Percentiles rank a stretch among this genome's conserved stretches.
phyloP scores from a whole-genome alignment of 257 asterid species.

The Przewalskia tangutica region DNA sequence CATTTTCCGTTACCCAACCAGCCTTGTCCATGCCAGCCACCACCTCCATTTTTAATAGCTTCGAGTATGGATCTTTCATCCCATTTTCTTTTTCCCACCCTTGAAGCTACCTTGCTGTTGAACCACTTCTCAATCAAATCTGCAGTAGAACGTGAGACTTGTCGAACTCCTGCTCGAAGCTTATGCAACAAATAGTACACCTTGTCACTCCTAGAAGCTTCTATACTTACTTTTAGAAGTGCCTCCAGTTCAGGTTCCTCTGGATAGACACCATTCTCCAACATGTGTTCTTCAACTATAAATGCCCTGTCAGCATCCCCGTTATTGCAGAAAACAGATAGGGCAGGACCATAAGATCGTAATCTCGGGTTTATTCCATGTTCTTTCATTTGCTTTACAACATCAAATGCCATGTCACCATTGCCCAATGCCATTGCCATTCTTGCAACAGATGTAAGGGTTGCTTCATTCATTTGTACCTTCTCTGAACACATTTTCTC shows the following conservation, averaged over 20 bases:
- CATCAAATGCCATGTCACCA: constrained; percentile 68
- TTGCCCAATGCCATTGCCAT: constrained; percentile 72
- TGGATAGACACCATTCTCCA: too few species aligned
- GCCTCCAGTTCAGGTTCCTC: constrained; percentile 77
- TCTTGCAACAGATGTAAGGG: constrained; percentile 72
- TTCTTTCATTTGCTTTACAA: constrained; percentile 63
- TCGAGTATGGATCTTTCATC: constrained; percentile 29
- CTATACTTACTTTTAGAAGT: constrained; percentile 51
- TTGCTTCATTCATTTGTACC: constrained; percentile 69
- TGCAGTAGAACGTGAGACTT: constrained; percentile 54
- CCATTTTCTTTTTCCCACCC: constrained; percentile 71
- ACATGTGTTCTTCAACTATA: too few species aligned
- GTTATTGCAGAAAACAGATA: constrained; percentile 47
- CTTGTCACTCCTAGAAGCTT: constrained; percentile 52
- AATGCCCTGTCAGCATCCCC: constrained; percentile 73
- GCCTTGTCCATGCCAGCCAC: constrained; percentile 93
- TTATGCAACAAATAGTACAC: constrained; percentile 65
- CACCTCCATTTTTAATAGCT: constrained; percentile 58
- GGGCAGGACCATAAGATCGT: constrained; percentile 77
- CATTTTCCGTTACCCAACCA: constrained; percentile 85
- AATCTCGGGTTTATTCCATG: constrained; percentile 51
- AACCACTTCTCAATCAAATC: constrained; percentile 71
- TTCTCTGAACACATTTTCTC: constrained; percentile 42
- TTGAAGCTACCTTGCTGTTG: constrained; percentile 52
- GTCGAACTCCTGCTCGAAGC: constrained; percentile 64